phyloP scores from a whole-genome alignment of 1,284 basidiomycete genomes.

The Cryptococcus amylolentus region DNA sequence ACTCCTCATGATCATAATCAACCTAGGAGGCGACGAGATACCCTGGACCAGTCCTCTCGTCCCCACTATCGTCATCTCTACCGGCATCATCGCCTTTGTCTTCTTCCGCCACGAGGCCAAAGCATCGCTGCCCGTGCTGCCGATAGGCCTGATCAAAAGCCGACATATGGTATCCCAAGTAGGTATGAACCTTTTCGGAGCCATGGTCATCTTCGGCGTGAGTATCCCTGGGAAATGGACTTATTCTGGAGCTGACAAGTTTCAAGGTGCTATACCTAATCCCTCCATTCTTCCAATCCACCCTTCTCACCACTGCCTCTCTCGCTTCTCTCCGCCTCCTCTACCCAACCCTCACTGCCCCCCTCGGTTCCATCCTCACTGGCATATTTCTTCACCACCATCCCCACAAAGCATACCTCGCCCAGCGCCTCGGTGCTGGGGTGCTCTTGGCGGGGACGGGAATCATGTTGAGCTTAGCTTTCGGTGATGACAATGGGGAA shows the following conservation, averaged over 20 bases:
- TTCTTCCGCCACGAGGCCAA: slow-evolving; percentile 17
- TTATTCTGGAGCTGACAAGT: not conserved
- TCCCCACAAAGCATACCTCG: slow-evolving; percentile 5
- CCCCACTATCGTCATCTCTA: slow-evolving; percentile 6
- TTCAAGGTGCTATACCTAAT: slow-evolving; percentile 17
- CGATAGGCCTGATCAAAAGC: slow-evolving; percentile 10
- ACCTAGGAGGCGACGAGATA: slow-evolving; percentile 22
- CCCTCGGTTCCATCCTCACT: slow-evolving; percentile 20
- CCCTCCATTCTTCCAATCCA: slow-evolving; percentile 23
- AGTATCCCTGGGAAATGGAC: not conserved
- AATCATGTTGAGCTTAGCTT: slow-evolving; percentile 13
- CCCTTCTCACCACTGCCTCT: slow-evolving; percentile 16
- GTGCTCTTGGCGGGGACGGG: slow-evolving; percentile 11
- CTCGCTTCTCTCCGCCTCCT: slow-evolving; percentile 21
- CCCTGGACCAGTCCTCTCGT: slow-evolving; percentile 17
- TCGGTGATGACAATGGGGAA: slow-evolving; percentile 5
- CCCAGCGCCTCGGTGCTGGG: slow-evolving; percentile 12
- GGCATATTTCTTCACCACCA: slow-evolving; percentile 19
- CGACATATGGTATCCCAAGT: slow-evolving; percentile 21
- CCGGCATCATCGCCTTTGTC: not conserved
- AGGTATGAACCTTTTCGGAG: slow-evolving; percentile 22
- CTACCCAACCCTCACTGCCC: slow-evolving; percentile 25
- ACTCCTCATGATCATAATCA: slow-evolving; percentile 18
- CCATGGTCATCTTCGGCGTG: slow-evolving; percentile 20
- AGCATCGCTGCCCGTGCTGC: slow-evolving; percentile 20